Conservation (phyloP, 805 yeast genomes). For the Candida ovalis region DNA sequence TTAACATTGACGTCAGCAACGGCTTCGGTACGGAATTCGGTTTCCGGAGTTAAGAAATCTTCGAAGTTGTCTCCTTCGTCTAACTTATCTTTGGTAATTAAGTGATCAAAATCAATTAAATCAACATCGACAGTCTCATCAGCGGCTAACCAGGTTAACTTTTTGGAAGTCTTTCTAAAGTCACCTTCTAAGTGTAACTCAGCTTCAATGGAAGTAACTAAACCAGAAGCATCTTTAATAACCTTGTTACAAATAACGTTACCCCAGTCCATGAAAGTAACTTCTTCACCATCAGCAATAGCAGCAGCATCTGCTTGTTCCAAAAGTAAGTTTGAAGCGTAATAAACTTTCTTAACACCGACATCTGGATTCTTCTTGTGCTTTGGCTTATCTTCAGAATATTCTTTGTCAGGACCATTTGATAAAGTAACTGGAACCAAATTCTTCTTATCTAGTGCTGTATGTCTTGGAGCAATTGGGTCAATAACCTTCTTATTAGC, state of each 20-base stretch:
- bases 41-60: conserved; percentile 82
- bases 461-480: conserved; percentile 94
- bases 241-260: conserved; percentile 77
- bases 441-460: conserved; percentile 64
- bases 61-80: conserved; percentile 93
- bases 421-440: conserved; percentile 67
- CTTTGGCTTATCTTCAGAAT: conserved; percentile 73
- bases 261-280: conserved; percentile 99
- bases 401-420: conserved; percentile 64
- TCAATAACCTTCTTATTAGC: conserved; percentile 95
- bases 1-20: conserved; percentile 77
- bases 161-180: conserved; percentile 93
- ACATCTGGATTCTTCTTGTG: conserved; percentile 94
- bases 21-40: conserved; percentile 79
- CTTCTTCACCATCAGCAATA: conserved; percentile 77
- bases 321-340: conserved; percentile 57
- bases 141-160: conserved; percentile 92
- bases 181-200: conserved; percentile 91
- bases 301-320: conserved; percentile 82
- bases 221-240: conserved; percentile 51
- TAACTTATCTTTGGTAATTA: conserved; percentile 90
- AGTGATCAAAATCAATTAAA: conserved; percentile 88
- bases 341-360: conserved; percentile 78
- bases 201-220: conserved; percentile 64
- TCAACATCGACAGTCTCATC: conserved; percentile 68